Evolutionary conservation across 139 green algal species (phyloP).

Genomic region (Haematococcus sp.): DNA sequence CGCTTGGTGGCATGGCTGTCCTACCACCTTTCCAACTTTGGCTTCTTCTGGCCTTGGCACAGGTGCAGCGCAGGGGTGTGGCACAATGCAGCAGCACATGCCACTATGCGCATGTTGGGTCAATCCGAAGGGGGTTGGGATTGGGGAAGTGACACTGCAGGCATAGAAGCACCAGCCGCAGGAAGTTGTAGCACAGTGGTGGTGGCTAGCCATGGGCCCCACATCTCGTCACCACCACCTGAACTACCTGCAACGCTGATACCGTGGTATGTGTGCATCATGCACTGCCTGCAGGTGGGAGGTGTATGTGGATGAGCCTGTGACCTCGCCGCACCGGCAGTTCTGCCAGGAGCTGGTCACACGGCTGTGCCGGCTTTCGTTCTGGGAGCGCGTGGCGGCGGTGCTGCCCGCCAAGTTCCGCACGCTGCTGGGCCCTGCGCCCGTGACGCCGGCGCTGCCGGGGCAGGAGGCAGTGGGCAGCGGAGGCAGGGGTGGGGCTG

Average conservation of each 20-base stretch:
- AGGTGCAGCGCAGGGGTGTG: conserved; percentile 46
- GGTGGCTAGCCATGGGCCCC: too few relatives aligned
- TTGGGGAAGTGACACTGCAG: too few relatives aligned
- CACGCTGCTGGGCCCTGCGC: conserved; percentile 56
- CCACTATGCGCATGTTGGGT: too few relatives aligned
- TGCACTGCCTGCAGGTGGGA: too few relatives aligned
- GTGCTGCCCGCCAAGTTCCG: conserved; percentile 54
- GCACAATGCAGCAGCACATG: not conserved
- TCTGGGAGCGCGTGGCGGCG: conserved; percentile 38
- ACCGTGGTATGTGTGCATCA: too few relatives aligned
- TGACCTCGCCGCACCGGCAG: conserved; percentile 61
- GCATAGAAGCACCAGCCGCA: too few relatives aligned
- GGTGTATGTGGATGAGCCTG: conserved; percentile 58
- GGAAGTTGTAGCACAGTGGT: too few relatives aligned
- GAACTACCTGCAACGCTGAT: too few relatives aligned
- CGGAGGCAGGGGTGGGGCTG: conserved; percentile 10
- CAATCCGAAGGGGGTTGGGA: too few relatives aligned
- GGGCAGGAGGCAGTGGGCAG: not conserved
- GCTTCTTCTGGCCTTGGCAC: conserved; percentile 90
- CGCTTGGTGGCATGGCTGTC: conserved; percentile 81
- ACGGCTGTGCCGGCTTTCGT: conserved; percentile 70
- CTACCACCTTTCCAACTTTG: conserved; percentile 88
- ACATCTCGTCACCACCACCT: too few relatives aligned
- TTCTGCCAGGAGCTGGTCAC: conserved; percentile 64
- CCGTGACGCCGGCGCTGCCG: conserved; percentile 36